Percentiles rank a stretch among this genome's conserved stretches.
Evolutionary conservation across 768 basidiomycete species (phyloP).

Genomic region (Udeniomyces megalosporus): DNA sequence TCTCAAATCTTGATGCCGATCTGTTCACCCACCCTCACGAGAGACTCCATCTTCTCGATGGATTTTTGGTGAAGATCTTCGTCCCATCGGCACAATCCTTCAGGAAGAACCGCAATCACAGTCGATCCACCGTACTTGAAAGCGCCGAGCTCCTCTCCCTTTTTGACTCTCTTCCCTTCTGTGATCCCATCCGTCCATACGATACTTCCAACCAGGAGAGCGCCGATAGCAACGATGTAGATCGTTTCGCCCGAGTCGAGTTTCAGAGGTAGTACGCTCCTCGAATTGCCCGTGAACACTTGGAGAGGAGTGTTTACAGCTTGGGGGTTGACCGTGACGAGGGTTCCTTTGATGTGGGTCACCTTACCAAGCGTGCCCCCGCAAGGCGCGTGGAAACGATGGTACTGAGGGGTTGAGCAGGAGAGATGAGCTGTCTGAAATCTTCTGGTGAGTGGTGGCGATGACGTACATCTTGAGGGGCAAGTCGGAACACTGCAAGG

Average conservation of each 20-base stretch:
- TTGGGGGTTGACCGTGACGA: too few species aligned
- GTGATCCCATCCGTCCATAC: background rate
- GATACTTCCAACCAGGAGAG: background rate
- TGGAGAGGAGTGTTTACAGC: background rate
- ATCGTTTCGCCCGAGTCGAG: background rate
- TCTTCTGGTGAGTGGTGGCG: too few species aligned
- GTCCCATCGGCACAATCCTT: too few species aligned
- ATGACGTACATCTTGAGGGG: constrained; percentile 40
- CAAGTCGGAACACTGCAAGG: constrained; percentile 56
- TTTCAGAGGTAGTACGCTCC: background rate
- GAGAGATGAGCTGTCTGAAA: background rate
- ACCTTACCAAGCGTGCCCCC: constrained; percentile 36
- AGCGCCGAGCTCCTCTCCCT: background rate
- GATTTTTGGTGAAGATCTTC: too few species aligned
- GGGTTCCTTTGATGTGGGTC: background rate
- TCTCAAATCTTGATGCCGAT: background rate
- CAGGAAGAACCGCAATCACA: too few species aligned
- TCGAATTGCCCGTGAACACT: background rate
- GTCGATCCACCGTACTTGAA: too few species aligned
- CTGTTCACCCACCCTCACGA: too few species aligned
- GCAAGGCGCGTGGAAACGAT: constrained; percentile 58
- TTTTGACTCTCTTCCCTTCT: background rate
- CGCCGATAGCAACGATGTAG: background rate
- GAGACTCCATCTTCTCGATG: too few species aligned
- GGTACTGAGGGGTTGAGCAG: constrained; percentile 48